phyloP scores from a whole-genome alignment of 352 stramenopile genomes.

The Pythium rhizo-oryzae region DNA sequence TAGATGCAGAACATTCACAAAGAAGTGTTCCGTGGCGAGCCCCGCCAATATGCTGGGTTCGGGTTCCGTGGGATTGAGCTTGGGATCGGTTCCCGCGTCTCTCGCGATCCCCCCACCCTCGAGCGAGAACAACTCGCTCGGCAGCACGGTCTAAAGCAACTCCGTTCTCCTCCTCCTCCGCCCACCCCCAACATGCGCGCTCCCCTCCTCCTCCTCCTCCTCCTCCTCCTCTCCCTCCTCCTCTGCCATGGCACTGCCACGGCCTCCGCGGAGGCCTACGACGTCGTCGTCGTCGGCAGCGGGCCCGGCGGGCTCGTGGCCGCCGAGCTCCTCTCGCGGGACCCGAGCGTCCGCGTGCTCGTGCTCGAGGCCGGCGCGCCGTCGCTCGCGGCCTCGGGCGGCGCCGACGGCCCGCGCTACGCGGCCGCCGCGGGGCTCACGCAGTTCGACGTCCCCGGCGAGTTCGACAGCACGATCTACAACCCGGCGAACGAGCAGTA shows the following conservation, averaged over 20 bases:
- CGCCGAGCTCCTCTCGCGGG: slow-evolving; percentile 60
- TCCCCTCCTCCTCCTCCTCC: slow-evolving; percentile 2
- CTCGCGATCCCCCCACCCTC: too few species aligned
- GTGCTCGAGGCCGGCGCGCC: slow-evolving; percentile 59
- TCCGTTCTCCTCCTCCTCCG: too few species aligned
- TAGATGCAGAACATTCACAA: too few species aligned
- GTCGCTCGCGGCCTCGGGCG: slow-evolving; percentile 48
- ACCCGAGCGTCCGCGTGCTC: slow-evolving; percentile 50
- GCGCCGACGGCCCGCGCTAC: slow-evolving; percentile 51
- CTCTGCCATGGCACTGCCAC: background rate
- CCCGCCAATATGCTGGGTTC: background rate
- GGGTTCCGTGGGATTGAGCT: too few species aligned
- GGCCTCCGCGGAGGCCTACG: slow-evolving; percentile 30
- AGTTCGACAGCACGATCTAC: slow-evolving; percentile 43
- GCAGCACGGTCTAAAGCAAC: too few species aligned
- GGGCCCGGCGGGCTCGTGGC: slow-evolving; percentile 63
- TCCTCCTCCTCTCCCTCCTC: background rate
- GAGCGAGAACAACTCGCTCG: too few species aligned
- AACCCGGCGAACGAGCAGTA: slow-evolving; percentile 50
- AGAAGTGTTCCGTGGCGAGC: too few species aligned
- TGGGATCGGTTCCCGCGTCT: too few species aligned
- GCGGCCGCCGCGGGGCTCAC: slow-evolving; percentile 41
- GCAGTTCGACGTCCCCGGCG: slow-evolving; percentile 75
- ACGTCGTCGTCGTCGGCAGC: slow-evolving; percentile 65
- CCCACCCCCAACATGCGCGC: background rate